Conservation (phyloP, 106 monocot genomes). For the Apostasia ramifera region DNA sequence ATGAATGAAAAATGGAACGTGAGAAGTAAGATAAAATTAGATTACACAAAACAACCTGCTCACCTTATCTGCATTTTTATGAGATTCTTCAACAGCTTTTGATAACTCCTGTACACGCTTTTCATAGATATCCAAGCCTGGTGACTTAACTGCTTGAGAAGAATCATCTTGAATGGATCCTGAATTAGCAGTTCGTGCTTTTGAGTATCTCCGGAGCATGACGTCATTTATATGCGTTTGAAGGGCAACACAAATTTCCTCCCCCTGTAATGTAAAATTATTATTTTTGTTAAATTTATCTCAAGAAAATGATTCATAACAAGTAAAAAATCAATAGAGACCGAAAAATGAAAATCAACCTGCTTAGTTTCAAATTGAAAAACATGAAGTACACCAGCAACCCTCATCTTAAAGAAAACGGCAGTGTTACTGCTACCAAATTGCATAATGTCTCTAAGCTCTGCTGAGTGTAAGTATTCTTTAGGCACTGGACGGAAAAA, state of each 20-base stretch:
- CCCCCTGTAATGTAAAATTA: slow-evolving; percentile 45
- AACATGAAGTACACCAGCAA: slow-evolving; percentile 96
- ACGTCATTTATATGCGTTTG: slow-evolving; percentile 99
- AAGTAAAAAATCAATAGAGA: not conserved
- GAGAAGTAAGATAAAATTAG: too few relatives aligned
- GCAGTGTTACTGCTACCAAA: slow-evolving; percentile 98
- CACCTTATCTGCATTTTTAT: slow-evolving; percentile 69
- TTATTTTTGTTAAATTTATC: not conserved
- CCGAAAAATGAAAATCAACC: slow-evolving; percentile 25
- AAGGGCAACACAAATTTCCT: slow-evolving; percentile 99
- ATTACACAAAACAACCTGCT: slow-evolving; percentile 7
- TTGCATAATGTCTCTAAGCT: slow-evolving; percentile 99
- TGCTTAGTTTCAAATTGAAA: slow-evolving; percentile 99
- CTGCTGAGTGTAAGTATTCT: slow-evolving; percentile 96
- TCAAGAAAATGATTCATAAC: slow-evolving; percentile 4
- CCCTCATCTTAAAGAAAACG: slow-evolving; percentile 99
- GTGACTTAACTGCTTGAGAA: slow-evolving; percentile 38
- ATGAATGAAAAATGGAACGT: too few relatives aligned
- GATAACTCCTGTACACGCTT: slow-evolving; percentile 66
- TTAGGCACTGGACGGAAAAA: slow-evolving; percentile 99
- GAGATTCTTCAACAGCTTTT: slow-evolving; percentile 80
- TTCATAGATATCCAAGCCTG: slow-evolving; percentile 52
- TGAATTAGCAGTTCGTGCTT: slow-evolving; percentile 52
- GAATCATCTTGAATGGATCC: slow-evolving; percentile 53
- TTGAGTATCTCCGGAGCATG: slow-evolving; percentile 93